Conservation (phyloP, 495 filamentous ascomycete species). For the Penicillium pulvis region DNA sequence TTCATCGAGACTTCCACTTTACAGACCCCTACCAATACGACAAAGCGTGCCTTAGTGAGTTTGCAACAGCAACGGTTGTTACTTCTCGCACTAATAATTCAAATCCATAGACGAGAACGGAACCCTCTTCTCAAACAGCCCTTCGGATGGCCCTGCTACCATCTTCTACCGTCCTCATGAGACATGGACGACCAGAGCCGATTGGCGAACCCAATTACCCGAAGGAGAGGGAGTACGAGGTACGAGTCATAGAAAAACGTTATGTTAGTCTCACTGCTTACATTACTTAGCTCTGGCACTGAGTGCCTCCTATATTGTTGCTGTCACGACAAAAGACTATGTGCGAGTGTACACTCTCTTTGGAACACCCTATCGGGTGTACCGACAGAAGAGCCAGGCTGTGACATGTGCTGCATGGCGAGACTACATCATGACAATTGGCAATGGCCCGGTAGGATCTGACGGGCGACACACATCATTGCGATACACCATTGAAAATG, state of each 20-base stretch:
- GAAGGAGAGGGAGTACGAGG: slow-evolving; percentile 73
- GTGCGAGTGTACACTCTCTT: slow-evolving; percentile 91
- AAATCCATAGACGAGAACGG: slow-evolving; percentile 70
- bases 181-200: slow-evolving; percentile 86
- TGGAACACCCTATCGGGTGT: slow-evolving; percentile 84
- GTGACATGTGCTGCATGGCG: slow-evolving; percentile 91
- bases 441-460: slow-evolving; percentile 81
- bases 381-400: slow-evolving; percentile 88
- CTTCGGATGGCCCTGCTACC: slow-evolving; percentile 69
- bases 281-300: slow-evolving; percentile 72
- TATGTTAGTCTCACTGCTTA: slow-evolving; percentile 1
- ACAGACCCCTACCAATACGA: slow-evolving; percentile 95
- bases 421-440: slow-evolving; percentile 91
- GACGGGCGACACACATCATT: slow-evolving; percentile 71
- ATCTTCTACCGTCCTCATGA: slow-evolving; percentile 98
- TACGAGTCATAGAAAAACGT: slow-evolving; percentile 16
- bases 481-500: slow-evolving; percentile 87
- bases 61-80: not conserved
- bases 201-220: slow-evolving; percentile 87
- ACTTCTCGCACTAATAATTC: slow-evolving; percentile 18
- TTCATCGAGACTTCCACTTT: slow-evolving; percentile 90
- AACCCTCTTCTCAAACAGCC: slow-evolving; percentile 80
- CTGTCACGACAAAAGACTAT: slow-evolving; percentile 80
- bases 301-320: slow-evolving; percentile 86
- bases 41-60: slow-evolving; percentile 80